These are phyloP conservation scores for Phytopythium helicoides DNA, from an alignment of 352 stramenopile genomes.

Conservation along the genomic window DNA sequence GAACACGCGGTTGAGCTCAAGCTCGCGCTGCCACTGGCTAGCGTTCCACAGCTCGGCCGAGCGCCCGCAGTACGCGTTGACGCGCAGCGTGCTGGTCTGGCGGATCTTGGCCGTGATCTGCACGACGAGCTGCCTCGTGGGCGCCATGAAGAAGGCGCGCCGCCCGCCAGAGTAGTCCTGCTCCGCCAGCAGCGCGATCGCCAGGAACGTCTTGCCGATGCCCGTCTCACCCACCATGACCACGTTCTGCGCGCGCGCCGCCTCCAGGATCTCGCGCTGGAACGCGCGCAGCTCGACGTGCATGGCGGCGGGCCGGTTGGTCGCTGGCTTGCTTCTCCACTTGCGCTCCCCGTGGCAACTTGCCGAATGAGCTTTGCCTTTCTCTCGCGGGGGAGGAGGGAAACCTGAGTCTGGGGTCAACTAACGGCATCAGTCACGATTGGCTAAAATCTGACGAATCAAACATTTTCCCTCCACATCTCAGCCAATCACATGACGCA, in stretches of 20 bases:
- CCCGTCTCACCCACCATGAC: slow-evolving; percentile 83
- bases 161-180: slow-evolving; percentile 65
- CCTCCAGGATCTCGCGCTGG: slow-evolving; percentile 66
- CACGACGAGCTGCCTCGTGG: slow-evolving; percentile 76
- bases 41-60: slow-evolving; percentile 61
- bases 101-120: slow-evolving; percentile 79
- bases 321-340: neutral
- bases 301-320: slow-evolving; percentile 1
- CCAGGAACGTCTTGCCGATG: slow-evolving; percentile 86
- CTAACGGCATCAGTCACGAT: no score
- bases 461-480: no score
- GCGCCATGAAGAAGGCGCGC: slow-evolving; percentile 80
- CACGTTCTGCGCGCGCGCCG: slow-evolving; percentile 70
- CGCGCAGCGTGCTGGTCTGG: slow-evolving; percentile 54
- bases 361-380: no score
- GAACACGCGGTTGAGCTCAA: slow-evolving; percentile 62
- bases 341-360: no score
- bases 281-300: slow-evolving; percentile 60
- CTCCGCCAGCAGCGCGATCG: slow-evolving; percentile 70
- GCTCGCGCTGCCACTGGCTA: slow-evolving; percentile 52
- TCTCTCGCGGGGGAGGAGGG: no score
- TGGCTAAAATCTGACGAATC: no score
- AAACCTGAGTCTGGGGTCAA: no score
- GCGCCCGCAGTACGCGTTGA: slow-evolving; percentile 49
- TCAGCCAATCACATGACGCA: no score